Percentiles rank a stretch among this genome's conserved stretches.
These are phyloP conservation scores for Pelagomonas calceolata DNA, from an alignment of 108 stramenopile species.

Conservation along the genomic window DNA sequence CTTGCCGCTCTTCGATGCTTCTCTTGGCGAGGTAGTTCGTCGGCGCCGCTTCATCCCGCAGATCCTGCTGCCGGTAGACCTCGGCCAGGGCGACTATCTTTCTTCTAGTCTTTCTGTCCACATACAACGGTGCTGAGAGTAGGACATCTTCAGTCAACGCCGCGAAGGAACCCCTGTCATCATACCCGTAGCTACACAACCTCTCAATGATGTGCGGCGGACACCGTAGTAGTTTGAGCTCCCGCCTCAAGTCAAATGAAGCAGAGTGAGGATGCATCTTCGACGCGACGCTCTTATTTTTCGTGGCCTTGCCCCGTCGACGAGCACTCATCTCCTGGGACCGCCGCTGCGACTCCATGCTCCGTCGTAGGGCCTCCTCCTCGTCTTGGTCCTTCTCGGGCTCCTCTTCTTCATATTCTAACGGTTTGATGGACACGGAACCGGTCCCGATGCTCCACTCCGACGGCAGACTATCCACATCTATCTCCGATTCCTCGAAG, in stretches of 20 bases:
- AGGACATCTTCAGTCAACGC: neutral
- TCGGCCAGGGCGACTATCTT: neutral
- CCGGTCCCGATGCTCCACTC: no score
- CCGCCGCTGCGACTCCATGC: no score
- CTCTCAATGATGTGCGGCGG: neutral
- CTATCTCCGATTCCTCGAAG: neutral
- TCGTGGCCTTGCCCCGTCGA: no score
- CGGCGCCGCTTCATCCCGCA: neutral
- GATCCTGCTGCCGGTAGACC: neutral
- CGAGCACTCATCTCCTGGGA: no score
- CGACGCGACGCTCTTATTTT: neutral
- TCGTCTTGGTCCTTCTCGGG: neutral
- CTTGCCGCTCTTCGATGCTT: neutral
- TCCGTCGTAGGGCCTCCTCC: neutral
- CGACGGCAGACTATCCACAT: no score
- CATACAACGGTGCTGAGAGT: neutral
- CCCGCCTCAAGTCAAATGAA: neutral
- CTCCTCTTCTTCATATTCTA: neutral
- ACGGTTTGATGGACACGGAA: neutral
- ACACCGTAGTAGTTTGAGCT: neutral
- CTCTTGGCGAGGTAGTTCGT: neutral
- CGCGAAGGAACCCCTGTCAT: neutral
- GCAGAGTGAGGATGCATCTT: neutral
- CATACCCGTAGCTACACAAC: neutral
- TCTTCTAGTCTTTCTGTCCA: neutral